Conservation (phyloP, 1,139 yeast genomes). For the Torulaspora pretoriensis region DNA sequence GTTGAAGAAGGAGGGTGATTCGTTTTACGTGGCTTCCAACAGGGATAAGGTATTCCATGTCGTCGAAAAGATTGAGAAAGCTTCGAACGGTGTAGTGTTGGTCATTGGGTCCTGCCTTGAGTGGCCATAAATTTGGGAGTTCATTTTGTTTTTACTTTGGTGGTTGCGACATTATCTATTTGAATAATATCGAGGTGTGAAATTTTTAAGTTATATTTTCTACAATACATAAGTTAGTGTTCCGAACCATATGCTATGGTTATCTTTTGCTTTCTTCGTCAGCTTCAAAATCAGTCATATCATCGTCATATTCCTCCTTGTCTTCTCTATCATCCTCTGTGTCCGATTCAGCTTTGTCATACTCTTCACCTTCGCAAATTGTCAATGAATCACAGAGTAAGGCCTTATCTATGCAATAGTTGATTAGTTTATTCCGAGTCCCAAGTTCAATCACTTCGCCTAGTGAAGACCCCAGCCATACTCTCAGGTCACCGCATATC, state of each 20-base stretch:
- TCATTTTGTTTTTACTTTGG: neutral
- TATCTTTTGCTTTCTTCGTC: neutral
- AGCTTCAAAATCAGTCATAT: constrained; percentile 6
- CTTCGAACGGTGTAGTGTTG: constrained; percentile 57
- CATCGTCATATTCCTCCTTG: constrained; percentile 1
- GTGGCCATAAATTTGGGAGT: constrained; percentile 10
- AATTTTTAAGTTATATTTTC: constrained; percentile 1
- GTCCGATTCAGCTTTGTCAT: constrained; percentile 3
- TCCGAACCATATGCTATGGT: neutral
- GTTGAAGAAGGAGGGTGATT: constrained; percentile 42
- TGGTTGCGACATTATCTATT: neutral
- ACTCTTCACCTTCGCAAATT: constrained; percentile 13
- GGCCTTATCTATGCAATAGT: constrained; percentile 35
- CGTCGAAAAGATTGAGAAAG: constrained; percentile 44
- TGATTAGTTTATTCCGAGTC: constrained; percentile 35
- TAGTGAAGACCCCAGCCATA: constrained; percentile 36
- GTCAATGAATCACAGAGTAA: constrained; percentile 19
- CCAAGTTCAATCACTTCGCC: constrained; percentile 31
- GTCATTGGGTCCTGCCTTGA: constrained; percentile 45
- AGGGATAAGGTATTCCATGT: constrained; percentile 39
- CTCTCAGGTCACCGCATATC: constrained; percentile 30
- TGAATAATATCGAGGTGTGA: neutral
- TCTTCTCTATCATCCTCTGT: constrained; percentile 4
- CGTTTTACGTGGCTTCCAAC: constrained; percentile 41
- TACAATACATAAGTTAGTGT: neutral